Evolutionary conservation across 345 rosid species (phyloP), one percentile per base, ranked within the genome.

Genomic region (Murraya paniculata): DNA sequence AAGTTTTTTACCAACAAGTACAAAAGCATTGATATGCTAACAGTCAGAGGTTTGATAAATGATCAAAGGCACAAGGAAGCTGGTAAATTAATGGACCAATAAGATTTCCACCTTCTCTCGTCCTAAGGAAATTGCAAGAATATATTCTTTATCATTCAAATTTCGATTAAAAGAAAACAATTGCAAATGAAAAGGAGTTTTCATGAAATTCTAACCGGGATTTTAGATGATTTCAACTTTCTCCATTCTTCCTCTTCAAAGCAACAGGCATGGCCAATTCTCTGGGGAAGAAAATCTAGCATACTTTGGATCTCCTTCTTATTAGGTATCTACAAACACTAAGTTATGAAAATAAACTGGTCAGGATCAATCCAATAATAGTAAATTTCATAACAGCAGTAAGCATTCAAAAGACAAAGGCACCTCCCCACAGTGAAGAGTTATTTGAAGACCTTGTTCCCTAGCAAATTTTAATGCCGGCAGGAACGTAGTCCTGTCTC

Each of bases 371-470:
- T 76, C 79, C 71, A 74, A n/a, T 19, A 71, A 64, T 35, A 60
- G 59, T 50, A 65, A 30, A 71, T 65, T 33, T 6, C 6, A 7
- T 56, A 62, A 69, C 6, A 56, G 5, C 1, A 11, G 1, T 14
- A 57, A 18, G 74, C 71, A 61, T 60, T 62, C 68, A 75, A 78
- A 84, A 81, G 69, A 38, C 21, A 81, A 80, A 64, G 2, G 74
- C 79, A 96, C 98, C 97, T 96, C 99, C 81, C 99, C 98, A 76
- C 98, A 94, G 77, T 96, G 99, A 86, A 96, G 97, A 81, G 98
- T 92, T 74, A 91, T 82, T 69, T 78, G 71, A 73, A 96, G 95
- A 70, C 91, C 98, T 75, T 87, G 93, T 78, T 91, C 92, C 85
- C 84, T 82, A 25, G 99, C 98, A 45, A 88, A 87, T 67, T 86